A percentile compares a stretch with the other conserved stretches of the same genome.
phyloP scores from a whole-genome alignment of 345 rosid species.

The Melaleuca quinquenervia region DNA sequence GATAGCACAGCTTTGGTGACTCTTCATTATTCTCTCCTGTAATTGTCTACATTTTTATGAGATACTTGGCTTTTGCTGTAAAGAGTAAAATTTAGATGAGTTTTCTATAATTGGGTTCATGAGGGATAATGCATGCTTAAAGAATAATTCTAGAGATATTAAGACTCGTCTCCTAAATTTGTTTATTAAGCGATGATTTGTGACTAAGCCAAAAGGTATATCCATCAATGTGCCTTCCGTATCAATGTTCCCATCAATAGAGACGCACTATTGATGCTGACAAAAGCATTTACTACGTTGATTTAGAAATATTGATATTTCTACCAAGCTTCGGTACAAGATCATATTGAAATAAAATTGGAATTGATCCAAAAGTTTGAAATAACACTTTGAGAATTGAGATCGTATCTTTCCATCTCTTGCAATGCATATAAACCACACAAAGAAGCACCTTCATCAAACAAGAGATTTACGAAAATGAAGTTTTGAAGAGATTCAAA shows the following conservation, averaged over 20 bases:
- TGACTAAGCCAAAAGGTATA: neutral
- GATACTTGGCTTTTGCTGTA: neutral
- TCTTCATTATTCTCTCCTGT: neutral
- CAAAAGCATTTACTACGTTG: neutral
- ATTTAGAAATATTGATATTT: neutral
- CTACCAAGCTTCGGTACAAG: neutral
- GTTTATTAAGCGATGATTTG: neutral
- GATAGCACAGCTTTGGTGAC: neutral
- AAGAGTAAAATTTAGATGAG: neutral
- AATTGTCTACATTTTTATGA: neutral
- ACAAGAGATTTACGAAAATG: neutral
- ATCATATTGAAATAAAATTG: neutral
- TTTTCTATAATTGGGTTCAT: neutral
- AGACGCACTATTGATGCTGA: neutral
- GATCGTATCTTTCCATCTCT: neutral
- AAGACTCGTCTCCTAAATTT: neutral
- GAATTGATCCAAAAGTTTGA: neutral
- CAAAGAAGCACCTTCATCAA: neutral
- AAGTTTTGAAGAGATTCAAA: neutral
- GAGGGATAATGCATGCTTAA: neutral
- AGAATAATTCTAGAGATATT: neutral
- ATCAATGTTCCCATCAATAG: too few relatives aligned
- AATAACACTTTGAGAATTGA: neutral
- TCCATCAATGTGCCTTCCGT: neutral
- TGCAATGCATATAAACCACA: neutral